Conservation (phyloP, 345 rosid genomes). For the Syzygium oleosum region DNA sequence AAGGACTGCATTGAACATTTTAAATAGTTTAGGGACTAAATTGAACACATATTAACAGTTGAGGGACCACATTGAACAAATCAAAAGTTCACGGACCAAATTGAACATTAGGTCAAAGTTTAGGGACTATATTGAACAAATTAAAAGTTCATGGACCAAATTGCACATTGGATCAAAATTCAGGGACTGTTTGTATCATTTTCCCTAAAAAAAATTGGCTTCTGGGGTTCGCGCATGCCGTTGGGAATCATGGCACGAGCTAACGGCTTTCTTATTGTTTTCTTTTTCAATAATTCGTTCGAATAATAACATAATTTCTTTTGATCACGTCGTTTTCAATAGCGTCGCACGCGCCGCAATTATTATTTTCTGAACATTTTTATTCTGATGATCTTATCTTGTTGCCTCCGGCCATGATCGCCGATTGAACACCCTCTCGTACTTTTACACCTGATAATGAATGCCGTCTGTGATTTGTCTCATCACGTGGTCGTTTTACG, state of each 20-base stretch:
- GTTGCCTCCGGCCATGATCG: fast-evolving
- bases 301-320: neutral
- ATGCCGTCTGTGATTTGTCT: fast-evolving
- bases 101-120: no score
- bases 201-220: neutral
- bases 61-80: no score
- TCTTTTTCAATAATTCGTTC: neutral
- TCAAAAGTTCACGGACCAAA: no score
- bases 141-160: no score
- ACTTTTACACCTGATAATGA: neutral
- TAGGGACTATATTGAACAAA: no score
- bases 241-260: neutral
- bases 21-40: no score
- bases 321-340: neutral
- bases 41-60: no score
- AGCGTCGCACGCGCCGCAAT: neutral
- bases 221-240: neutral
- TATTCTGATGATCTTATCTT: neutral
- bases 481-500: fast-evolving
- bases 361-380: neutral
- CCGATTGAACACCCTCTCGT: fast-evolving
- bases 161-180: no score
- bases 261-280: neutral
- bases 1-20: no score
- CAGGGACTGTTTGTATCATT: no score